phyloP scores from a whole-genome alignment of 139 green algal species.

The Chlorella sp. region DNA sequence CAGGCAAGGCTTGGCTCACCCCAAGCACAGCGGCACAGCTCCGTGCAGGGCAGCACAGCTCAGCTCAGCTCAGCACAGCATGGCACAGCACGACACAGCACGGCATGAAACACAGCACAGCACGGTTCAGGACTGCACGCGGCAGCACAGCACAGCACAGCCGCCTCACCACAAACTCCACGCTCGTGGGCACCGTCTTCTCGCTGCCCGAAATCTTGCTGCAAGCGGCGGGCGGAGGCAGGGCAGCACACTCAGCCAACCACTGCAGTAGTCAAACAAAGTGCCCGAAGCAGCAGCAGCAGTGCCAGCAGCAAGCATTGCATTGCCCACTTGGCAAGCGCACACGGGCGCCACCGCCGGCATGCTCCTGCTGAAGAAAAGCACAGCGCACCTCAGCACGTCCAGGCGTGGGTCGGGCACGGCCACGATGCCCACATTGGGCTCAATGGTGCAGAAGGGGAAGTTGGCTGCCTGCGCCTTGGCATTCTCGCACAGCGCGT shows the following conservation, averaged over 20 bases:
- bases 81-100: too few relatives aligned
- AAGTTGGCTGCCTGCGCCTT: constrained; percentile 97
- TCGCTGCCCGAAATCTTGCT: constrained; percentile 65
- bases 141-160: too few relatives aligned
- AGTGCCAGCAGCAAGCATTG: neutral
- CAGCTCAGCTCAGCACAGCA: too few relatives aligned
- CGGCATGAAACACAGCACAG: too few relatives aligned
- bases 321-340: too few relatives aligned
- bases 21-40: too few relatives aligned
- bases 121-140: too few relatives aligned
- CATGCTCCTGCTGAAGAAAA: neutral
- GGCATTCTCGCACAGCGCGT: constrained; percentile 94
- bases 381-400: neutral
- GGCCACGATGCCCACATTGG: constrained; percentile 83
- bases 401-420: constrained; percentile 68
- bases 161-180: constrained; percentile 98
- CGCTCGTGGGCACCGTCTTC: constrained; percentile 82
- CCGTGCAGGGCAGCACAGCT: too few relatives aligned
- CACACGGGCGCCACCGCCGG: too few relatives aligned
- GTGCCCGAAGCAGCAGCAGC: neutral
- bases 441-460: constrained; percentile 99
- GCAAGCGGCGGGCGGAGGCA: neutral
- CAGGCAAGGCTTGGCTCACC: too few relatives aligned
- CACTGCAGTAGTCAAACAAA: neutral
- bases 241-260: too few relatives aligned